Evolutionary conservation across 139 green algal genomes (phyloP).

Genomic region (Micractinium sp.): DNA sequence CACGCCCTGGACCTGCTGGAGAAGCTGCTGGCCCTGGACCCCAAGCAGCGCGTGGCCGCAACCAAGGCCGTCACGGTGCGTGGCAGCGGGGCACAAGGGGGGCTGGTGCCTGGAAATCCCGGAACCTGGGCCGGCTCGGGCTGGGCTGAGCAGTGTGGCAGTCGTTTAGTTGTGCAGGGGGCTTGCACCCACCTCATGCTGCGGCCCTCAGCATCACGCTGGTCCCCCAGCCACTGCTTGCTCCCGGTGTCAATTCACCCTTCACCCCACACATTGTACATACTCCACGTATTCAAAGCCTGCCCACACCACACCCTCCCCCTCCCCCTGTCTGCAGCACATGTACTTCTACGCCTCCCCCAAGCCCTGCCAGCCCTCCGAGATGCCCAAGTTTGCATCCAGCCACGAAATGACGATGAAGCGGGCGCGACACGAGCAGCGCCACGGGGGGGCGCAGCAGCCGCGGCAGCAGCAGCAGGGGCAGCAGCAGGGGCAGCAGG

Average conservation of each 20-base stretch:
- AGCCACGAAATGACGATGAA: slow-evolving; percentile 39
- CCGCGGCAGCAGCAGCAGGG: not conserved
- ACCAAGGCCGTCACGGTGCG: slow-evolving; percentile 62
- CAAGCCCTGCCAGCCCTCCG: not conserved
- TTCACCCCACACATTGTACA: too few relatives aligned
- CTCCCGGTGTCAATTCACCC: too few relatives aligned
- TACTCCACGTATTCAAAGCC: too few relatives aligned
- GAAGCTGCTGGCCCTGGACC: slow-evolving; percentile 76
- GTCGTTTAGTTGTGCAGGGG: not conserved
- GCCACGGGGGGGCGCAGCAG: not conserved
- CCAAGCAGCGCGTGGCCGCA: slow-evolving; percentile 69
- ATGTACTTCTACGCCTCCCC: not conserved
- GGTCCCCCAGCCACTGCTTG: not conserved
- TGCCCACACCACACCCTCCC: not conserved
- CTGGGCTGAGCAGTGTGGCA: too few relatives aligned
- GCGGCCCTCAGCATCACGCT: not conserved
- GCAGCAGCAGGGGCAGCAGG: not conserved
- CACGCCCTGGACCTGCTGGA: slow-evolving; percentile 73
- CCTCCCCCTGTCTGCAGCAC: slow-evolving; percentile 1
- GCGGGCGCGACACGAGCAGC: slow-evolving; percentile 17
- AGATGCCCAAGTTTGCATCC: slow-evolving; percentile 13
- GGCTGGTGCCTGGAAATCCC: not conserved
- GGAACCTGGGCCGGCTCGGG: too few relatives aligned
- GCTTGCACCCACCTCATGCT: not conserved
- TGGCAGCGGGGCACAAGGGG: not conserved